Evolutionary conservation across 2,329 filamentous ascomycete species (phyloP).

Genomic region (Periconia macrospinosa): DNA sequence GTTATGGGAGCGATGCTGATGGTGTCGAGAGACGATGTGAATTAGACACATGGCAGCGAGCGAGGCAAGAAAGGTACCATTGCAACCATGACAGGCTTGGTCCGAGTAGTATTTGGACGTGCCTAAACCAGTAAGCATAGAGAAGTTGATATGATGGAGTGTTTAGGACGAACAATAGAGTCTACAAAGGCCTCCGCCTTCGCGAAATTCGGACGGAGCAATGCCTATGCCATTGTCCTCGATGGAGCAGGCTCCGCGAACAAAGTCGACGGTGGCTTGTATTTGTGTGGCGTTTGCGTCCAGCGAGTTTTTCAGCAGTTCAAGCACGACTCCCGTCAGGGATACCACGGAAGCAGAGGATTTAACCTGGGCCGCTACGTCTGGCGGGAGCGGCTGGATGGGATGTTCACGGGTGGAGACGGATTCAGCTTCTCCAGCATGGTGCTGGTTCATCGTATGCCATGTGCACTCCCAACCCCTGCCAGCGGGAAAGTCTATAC

Average conservation of each 20-base stretch:
- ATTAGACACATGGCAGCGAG: constrained; percentile 76
- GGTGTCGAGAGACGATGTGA: constrained; percentile 72
- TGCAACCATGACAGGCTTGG: constrained; percentile 61
- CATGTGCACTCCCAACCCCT: constrained; percentile 2
- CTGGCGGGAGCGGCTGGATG: constrained; percentile 69
- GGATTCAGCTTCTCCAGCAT: background rate
- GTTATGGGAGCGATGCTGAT: constrained; percentile 62
- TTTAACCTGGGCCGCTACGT: constrained; percentile 77
- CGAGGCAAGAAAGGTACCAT: constrained; percentile 77
- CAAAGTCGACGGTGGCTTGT: constrained; percentile 72
- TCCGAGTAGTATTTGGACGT: constrained; percentile 69
- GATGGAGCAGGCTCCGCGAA: constrained; percentile 73
- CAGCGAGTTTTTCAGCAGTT: constrained; percentile 79
- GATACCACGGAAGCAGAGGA: constrained; percentile 81
- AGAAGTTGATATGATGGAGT: constrained; percentile 5
- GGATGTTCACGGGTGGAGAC: constrained; percentile 6
- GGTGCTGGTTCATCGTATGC: constrained; percentile 17
- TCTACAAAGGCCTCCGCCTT: constrained; percentile 71
- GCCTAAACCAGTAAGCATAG: constrained; percentile 53
- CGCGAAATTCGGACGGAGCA: constrained; percentile 68
- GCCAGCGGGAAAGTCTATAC: constrained; percentile 3
- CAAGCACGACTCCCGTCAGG: constrained; percentile 70
- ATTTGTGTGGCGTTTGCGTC: constrained; percentile 75
- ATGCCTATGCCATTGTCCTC: constrained; percentile 89
- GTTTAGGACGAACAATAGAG: constrained; percentile 62